phyloP scores from a whole-genome alignment of 306 rosid species.

The Adenanthera pavonina region DNA sequence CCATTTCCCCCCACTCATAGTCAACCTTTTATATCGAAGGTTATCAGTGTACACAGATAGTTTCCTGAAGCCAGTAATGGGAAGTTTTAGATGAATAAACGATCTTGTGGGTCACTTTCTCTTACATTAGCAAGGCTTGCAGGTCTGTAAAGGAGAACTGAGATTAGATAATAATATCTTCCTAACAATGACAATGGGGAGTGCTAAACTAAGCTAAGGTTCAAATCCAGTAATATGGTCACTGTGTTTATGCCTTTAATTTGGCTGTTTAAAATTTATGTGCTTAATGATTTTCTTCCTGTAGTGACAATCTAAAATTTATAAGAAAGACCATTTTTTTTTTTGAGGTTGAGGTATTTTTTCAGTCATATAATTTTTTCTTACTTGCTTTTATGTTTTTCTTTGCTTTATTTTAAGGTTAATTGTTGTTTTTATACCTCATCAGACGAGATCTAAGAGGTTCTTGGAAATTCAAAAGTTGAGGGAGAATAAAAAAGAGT shows the following conservation, averaged over 20 bases:
- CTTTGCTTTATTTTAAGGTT: background rate
- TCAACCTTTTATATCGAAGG: background rate
- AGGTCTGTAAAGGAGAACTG: background rate
- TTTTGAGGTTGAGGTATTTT: background rate
- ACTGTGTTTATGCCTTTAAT: conserved; percentile 4
- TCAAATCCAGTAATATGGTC: conserved; percentile 7
- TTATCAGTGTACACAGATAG: background rate
- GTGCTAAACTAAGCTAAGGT: background rate
- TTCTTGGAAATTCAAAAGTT: conserved; percentile 93
- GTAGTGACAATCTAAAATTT: background rate
- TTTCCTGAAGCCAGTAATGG: background rate
- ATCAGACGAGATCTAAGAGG: conserved; percentile 85
- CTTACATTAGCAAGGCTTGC: background rate
- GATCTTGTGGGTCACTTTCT: background rate
- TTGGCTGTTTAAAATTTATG: background rate
- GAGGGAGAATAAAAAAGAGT: conserved; percentile 86
- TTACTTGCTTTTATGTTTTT: background rate
- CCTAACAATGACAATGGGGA: background rate
- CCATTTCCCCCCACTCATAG: background rate
- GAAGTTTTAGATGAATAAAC: background rate
- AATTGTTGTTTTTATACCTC: conserved; percentile 39
- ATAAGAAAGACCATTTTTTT: background rate
- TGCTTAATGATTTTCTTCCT: conserved; percentile 22
- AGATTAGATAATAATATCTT: background rate
- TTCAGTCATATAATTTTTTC: conserved; percentile 17